Conservation (phyloP, 2,329 filamentous ascomycete genomes). For the Ampelomyces quisqualis region DNA sequence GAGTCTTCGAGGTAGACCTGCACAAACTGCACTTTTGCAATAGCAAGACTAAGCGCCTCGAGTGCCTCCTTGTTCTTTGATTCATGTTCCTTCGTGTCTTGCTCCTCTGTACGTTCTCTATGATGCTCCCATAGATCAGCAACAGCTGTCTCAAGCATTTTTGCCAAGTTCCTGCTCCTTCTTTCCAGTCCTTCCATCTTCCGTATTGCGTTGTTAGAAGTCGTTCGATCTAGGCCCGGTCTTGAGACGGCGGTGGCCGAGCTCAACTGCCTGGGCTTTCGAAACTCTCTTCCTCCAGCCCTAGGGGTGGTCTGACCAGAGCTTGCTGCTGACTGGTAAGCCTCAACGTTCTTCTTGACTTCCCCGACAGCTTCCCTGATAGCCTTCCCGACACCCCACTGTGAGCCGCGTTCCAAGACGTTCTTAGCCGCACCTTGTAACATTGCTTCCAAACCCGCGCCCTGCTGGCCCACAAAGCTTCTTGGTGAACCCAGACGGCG, state of each 20-base stretch:
- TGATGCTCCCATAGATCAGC: conserved; percentile 63
- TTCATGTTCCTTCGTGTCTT: conserved; percentile 28
- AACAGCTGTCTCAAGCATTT: conserved; percentile 68
- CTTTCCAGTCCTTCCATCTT: conserved; percentile 55
- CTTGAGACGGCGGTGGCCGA: conserved; percentile 15
- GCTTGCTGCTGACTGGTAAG: conserved; percentile 52
- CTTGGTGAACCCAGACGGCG: conserved; percentile 32
- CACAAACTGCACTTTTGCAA: conserved; percentile 54
- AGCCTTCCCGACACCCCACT: conserved; percentile 76
- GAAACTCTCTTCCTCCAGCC: conserved; percentile 39
- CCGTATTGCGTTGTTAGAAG: conserved; percentile 26
- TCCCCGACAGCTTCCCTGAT: conserved; percentile 80
- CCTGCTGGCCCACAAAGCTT: conserved; percentile 32
- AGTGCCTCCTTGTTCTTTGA: conserved; percentile 36
- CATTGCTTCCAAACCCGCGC: conserved; percentile 62
- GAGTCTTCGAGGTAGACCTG: conserved; percentile 54
- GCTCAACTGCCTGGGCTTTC: conserved; percentile 32
- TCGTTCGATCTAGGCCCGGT: conserved; percentile 22
- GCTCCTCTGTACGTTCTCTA: conserved; percentile 50
- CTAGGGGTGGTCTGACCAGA: conserved; percentile 37
- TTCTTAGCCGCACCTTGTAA: conserved; percentile 76
- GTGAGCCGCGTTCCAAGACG: conserved; percentile 71
- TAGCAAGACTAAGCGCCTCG: conserved; percentile 49
- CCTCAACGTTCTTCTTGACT: conserved; percentile 72
- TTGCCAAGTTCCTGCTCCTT: conserved; percentile 66